These are phyloP conservation scores for Symbiodinium pilosum DNA, from an alignment of 73 alveolate species.

Conservation along the genomic window DNA sequence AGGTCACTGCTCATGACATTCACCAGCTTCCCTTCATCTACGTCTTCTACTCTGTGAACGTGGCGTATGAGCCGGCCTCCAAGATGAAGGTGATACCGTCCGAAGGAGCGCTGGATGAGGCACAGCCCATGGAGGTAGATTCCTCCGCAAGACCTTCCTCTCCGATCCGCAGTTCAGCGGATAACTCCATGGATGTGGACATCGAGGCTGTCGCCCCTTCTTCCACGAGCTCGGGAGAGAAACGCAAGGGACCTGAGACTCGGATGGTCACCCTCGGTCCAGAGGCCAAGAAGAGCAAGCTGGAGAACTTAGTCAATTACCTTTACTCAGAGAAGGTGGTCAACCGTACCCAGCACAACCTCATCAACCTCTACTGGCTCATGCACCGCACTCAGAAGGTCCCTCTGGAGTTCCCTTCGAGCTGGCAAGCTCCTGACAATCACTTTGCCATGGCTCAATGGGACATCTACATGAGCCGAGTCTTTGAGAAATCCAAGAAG, in stretches of 20 bases:
- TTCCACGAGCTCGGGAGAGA: neutral
- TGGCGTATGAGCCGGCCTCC: neutral
- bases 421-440: neutral
- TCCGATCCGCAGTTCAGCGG: neutral
- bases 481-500: neutral
- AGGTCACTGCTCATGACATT: neutral
- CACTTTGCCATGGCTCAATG: neutral
- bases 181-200: neutral
- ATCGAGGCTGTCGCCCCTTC: neutral
- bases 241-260: neutral
- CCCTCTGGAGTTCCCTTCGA: neutral
- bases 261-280: neutral
- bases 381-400: neutral
- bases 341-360: neutral
- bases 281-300: neutral
- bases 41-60: neutral
- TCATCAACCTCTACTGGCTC: neutral
- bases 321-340: neutral
- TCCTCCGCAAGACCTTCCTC: neutral
- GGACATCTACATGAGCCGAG: neutral
- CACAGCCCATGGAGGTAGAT: neutral
- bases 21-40: neutral
- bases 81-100: neutral
- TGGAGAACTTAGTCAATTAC: neutral
- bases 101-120: neutral